phyloP scores from a whole-genome alignment of 306 rosid genomes.

The Astragalus glycyphyllos region DNA sequence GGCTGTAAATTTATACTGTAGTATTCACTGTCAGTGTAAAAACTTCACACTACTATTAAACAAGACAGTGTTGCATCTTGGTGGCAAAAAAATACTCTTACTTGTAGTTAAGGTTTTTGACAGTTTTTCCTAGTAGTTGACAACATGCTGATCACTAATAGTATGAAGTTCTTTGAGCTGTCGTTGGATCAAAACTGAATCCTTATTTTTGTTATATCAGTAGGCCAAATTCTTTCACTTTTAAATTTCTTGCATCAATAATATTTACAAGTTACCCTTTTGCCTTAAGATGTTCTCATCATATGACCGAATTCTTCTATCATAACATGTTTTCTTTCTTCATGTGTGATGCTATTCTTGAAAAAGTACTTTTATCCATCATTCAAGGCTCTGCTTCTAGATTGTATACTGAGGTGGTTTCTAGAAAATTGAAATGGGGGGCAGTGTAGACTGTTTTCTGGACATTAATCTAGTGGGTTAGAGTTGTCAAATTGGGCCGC shows the following conservation, averaged over 20 bases:
- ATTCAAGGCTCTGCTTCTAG: neutral
- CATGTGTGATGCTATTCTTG: neutral
- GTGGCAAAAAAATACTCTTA: neutral
- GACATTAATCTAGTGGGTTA: neutral
- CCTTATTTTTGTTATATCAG: constrained; percentile 22
- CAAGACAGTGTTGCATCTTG: constrained; percentile 8
- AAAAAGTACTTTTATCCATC: neutral
- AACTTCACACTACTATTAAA: constrained; percentile 5
- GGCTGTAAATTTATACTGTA: constrained; percentile 7
- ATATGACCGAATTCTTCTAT: constrained; percentile 12
- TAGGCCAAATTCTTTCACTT: constrained; percentile 9
- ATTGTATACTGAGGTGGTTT: constrained; percentile 1
- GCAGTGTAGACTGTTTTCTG: neutral
- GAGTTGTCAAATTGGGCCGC: no score
- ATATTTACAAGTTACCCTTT: neutral
- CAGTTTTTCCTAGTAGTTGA: constrained; percentile 8
- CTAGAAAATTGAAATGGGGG: constrained; percentile 10
- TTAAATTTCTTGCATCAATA: neutral
- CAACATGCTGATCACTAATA: constrained; percentile 1
- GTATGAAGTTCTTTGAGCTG: neutral
- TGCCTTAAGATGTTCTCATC: constrained; percentile 19
- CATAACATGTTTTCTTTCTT: constrained; percentile 8
- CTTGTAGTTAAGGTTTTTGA: constrained; percentile 5
- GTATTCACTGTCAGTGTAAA: neutral
- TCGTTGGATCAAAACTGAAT: constrained; percentile 1